Base-by-base conservation (phyloP, 225 moss, liverwort and hornwort genomes). In the Physcomitrellopsis africana region DNA sequence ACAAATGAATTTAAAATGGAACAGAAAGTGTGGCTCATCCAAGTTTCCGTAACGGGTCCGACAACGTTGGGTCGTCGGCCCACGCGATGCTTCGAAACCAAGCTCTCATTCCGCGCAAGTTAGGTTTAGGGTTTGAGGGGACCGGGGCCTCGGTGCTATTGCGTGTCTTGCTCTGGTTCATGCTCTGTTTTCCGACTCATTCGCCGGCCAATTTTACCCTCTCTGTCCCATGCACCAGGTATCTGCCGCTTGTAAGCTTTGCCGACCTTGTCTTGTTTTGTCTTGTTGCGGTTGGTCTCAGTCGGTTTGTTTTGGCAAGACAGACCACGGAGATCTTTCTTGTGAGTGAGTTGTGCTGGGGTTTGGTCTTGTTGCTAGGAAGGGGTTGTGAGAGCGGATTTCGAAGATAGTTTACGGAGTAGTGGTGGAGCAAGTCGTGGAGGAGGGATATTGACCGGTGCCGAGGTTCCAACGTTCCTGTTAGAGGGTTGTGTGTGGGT, bases 121-220 rank as follows among this genome's bases (percentile, higher is more conserved):
- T 84, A 84, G 84, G 84, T 78, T 84, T 84, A 84, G 84, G 84
- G 84, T 72, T 84, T 45, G 58, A 5, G 0, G 10, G 8, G 14
- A 6, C 8, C 19, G 3, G 0, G 8, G 14, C 69, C 45, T 68
- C 63, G 76, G 83, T 83, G 80, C 69, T 72, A 45, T 52, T 26
- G 14, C 0, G 65, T 57, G 71, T 70, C 74, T 81, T 61, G 80
- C 22, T 83, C 69, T 27, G 24, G 1, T 1, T 13, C 51, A 7
- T 3, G 4, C 48, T 19, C 18, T 5, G 46, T 19, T 44, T 26
- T 9, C 19, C 1, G 57, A 11, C 67, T 14, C 70, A 70, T 43
- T 68, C 32, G 11, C 9, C 68, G 32, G 7, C 32, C 32, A 37
- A 37, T 37, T 7, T 37, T 37, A 7, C 1, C 32, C 24, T 1